Base-by-base conservation (phyloP, 2,329 filamentous ascomycete genomes). In the Whalleya microplaca region DNA sequence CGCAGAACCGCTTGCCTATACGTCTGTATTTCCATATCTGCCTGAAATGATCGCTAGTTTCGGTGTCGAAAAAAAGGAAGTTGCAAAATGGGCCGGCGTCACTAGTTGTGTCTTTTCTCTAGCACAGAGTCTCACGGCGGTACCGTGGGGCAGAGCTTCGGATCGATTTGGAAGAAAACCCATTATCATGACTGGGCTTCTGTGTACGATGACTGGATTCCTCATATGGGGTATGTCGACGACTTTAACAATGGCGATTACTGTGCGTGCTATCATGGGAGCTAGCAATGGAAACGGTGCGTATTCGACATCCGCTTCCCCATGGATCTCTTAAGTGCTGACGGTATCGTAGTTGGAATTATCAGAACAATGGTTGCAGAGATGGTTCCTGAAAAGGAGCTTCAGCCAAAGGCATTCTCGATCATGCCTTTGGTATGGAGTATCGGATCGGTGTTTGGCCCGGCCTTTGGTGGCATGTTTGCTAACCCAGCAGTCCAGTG, bases 391-490 rank as follows among this genome's bases (percentile, higher is more conserved):
- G 87, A 95, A 72, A 92, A 84, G 71, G 89, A 92, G 69, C 79
- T 96, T 6, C 94, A 97, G 69, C 93, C 94, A 0, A 81, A 86
- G 50, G 95, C 95, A 0, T 98, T 98, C 73, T 92, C 89, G 62
- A 80, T 98, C 45, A 97, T 98, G 93, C 94, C 94, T 3, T 76
- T 98, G 16, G 90, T 85, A 29, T 98, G 92, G 89, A 92, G 88
- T 10, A 78, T 97, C 50, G 94, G 94, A 0, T 90, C 87, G 37
- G 91, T 96, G 40, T 90, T 96, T 64, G 94, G 94, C 0, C 94
- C 94, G 1, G 88, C 86, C 3, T 89, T 98, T 67, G 94, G 94
- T 23, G 94, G 94, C 3, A 87, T 92, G 59, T 85, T 98, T 58
- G 91, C 92, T 8, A 88, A 91, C 56, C 94, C 94, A 0, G 86